These are phyloP conservation scores for Cercospora nicotianae DNA, from an alignment of 2,329 filamentous ascomycete species.

Conservation along the genomic window DNA sequence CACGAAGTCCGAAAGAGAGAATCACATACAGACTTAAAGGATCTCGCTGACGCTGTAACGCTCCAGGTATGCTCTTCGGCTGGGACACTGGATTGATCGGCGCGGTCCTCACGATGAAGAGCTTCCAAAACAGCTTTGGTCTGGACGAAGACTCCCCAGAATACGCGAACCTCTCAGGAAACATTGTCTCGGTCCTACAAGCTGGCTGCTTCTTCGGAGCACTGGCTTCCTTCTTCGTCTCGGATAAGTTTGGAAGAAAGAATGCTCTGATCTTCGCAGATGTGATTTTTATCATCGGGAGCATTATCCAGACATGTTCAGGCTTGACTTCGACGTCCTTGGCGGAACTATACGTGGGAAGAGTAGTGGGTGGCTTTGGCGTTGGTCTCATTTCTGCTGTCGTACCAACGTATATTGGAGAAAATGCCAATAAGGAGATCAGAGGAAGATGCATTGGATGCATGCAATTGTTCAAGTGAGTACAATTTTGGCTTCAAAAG, in stretches of 20 bases:
- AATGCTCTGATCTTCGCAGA: conserved; percentile 45
- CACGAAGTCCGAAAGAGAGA: neutral
- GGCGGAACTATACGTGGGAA: conserved; percentile 45
- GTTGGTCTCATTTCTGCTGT: conserved; percentile 47
- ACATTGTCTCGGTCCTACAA: conserved; percentile 48
- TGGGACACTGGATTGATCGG: conserved; percentile 38
- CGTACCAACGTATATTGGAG: conserved; percentile 48
- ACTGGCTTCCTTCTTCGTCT: conserved; percentile 45
- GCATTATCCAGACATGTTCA: conserved; percentile 44
- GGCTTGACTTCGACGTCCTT: conserved; percentile 36
- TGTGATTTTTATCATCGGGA: conserved; percentile 46
- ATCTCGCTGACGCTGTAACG: neutral
- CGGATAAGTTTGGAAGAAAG: conserved; percentile 46
- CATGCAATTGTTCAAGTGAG: conserved; percentile 37
- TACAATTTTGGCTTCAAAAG: too few relatives aligned
- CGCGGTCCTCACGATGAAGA: conserved; percentile 46
- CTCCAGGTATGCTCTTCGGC: conserved; percentile 15
- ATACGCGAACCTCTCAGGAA: conserved; percentile 46
- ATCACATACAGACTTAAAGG: neutral
- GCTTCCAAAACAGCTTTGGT: conserved; percentile 46
- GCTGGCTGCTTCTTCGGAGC: conserved; percentile 50
- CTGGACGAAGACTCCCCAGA: conserved; percentile 37
- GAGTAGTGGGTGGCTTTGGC: conserved; percentile 48
- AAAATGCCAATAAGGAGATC: conserved; percentile 46
- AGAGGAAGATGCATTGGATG: conserved; percentile 35